Percentiles rank a stretch among this genome's conserved stretches.
These are phyloP conservation scores for Geosiphon pyriformis DNA, from an alignment of 192 early-diverging fungal species.

Conservation along the genomic window DNA sequence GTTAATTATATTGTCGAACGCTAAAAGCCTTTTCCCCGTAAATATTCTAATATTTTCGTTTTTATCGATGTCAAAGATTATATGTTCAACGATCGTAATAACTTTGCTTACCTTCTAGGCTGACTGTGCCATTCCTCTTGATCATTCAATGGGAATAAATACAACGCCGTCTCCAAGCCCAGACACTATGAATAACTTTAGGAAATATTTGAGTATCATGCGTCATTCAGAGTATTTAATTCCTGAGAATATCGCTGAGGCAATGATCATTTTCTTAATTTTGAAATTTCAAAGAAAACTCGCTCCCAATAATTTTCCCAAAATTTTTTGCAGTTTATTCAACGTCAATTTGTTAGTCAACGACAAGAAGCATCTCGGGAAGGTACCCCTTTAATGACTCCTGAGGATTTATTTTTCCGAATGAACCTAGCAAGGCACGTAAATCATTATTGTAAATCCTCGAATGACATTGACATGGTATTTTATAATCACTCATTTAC, in stretches of 20 bases:
- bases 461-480: neutral
- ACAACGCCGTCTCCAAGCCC: slow-evolving; percentile 35
- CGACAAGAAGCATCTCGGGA: slow-evolving; percentile 27
- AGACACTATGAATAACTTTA: slow-evolving; percentile 43
- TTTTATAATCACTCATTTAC: neutral
- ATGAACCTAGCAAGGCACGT: slow-evolving; percentile 38
- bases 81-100: slow-evolving; percentile 1
- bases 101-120: slow-evolving; percentile 25
- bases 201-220: slow-evolving; percentile 52
- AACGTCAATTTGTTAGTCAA: slow-evolving; percentile 35
- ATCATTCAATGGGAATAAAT: slow-evolving; percentile 20
- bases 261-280: too few relatives aligned
- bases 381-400: slow-evolving; percentile 24
- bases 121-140: slow-evolving; percentile 52
- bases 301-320: too few relatives aligned
- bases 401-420: slow-evolving; percentile 36
- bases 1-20: slow-evolving; percentile 56
- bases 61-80: neutral
- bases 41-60: slow-evolving; percentile 7
- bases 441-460: too few relatives aligned
- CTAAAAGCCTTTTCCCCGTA: slow-evolving; percentile 66
- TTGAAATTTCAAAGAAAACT: too few relatives aligned
- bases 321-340: slow-evolving; percentile 36
- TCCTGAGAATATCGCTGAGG: slow-evolving; percentile 56
- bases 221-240: slow-evolving; percentile 53